Conservation (phyloP, 495 filamentous ascomycete species). For the Emericellopsis terricola region DNA sequence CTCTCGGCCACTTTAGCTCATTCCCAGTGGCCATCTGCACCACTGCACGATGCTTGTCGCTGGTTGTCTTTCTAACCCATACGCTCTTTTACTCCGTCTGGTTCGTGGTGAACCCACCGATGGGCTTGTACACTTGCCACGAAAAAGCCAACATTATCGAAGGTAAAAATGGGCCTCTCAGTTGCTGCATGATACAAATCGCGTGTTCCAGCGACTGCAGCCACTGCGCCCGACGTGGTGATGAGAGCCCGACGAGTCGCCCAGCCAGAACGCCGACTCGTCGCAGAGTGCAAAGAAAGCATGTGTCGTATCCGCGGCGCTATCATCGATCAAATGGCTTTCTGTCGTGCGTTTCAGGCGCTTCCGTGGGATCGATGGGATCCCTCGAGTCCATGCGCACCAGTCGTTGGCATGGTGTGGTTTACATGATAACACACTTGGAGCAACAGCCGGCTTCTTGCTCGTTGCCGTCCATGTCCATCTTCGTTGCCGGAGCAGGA, state of each 20-base stretch:
- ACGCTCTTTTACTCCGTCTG: not conserved
- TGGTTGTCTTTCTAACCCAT: not conserved
- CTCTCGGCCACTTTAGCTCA: too few relatives aligned
- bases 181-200: too few relatives aligned
- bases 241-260: not conserved
- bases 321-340: too few relatives aligned
- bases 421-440: constrained; percentile 83
- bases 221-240: too few relatives aligned
- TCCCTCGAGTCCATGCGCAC: not conserved
- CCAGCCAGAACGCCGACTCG: not conserved
- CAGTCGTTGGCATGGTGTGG: not conserved
- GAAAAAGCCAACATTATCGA: too few relatives aligned
- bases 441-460: constrained; percentile 64
- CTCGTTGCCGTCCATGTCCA: constrained; percentile 59
- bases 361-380: not conserved
- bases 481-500: constrained; percentile 45
- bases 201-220: too few relatives aligned
- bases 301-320: too few relatives aligned
- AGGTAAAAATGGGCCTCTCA: too few relatives aligned
- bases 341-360: not conserved
- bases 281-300: not conserved
- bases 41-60: not conserved
- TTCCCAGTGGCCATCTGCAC: too few relatives aligned
- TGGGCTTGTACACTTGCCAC: too few relatives aligned
- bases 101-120: not conserved